phyloP scores from a whole-genome alignment of 2,329 filamentous ascomycete genomes.

The Aspergillus luchuensis region DNA sequence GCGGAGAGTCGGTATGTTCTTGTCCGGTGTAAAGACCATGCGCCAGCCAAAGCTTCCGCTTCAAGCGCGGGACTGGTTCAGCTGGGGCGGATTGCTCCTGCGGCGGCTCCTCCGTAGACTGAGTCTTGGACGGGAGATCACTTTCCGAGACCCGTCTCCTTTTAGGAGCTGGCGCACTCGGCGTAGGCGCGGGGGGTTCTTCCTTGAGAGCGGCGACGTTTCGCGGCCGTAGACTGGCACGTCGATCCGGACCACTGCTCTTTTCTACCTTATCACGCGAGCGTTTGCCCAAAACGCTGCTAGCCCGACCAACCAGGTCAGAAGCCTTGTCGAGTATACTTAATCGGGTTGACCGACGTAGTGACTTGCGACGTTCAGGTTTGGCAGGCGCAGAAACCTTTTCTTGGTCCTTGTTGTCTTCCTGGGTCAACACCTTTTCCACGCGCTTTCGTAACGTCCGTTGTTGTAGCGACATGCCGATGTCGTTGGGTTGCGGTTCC shows the following conservation, averaged over 20 bases:
- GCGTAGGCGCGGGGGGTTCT: conserved; percentile 17
- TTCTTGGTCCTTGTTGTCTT: conserved; percentile 27
- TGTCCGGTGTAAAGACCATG: conserved; percentile 90
- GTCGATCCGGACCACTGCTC: conserved; percentile 57
- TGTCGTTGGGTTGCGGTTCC: conserved; percentile 27
- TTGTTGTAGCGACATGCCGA: conserved; percentile 30
- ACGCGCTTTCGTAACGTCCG: conserved; percentile 36
- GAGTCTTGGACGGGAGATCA: conserved; percentile 29
- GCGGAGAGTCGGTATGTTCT: conserved; percentile 52
- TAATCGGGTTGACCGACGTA: conserved; percentile 48
- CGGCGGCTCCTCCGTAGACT: conserved; percentile 21
- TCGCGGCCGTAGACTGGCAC: conserved; percentile 61
- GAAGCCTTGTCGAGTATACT: conserved; percentile 47
- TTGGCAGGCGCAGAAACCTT: conserved; percentile 27
- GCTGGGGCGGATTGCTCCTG: conserved; percentile 25
- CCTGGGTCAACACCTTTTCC: conserved; percentile 31
- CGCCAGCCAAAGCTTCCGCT: conserved; percentile 72
- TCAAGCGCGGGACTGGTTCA: conserved; percentile 33
- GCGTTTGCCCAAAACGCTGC: conserved; percentile 62
- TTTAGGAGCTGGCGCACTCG: conserved; percentile 39
- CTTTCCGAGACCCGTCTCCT: conserved; percentile 47
- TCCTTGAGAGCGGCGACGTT: conserved; percentile 31
- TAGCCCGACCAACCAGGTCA: conserved; percentile 51
- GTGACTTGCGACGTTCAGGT: conserved; percentile 30
- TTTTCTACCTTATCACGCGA: conserved; percentile 58